Conservation (phyloP, 257 asterid genomes). For the Solanum chmielewskii region DNA sequence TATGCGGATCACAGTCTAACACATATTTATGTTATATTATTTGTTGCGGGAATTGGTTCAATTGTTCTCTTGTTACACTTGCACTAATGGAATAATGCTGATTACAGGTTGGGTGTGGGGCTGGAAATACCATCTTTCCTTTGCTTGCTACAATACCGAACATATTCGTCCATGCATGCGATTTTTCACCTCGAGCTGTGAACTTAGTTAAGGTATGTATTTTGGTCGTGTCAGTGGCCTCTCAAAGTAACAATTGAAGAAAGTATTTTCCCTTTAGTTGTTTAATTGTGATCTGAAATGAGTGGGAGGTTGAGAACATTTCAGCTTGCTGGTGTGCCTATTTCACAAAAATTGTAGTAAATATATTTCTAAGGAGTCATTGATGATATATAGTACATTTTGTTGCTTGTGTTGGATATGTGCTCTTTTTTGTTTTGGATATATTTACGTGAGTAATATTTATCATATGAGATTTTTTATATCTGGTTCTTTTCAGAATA, state of each 20-base stretch:
- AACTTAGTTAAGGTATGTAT: conserved; percentile 69
- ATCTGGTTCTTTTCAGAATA: not conserved
- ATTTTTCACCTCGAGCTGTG: conserved; percentile 92
- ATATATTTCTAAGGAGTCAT: not conserved
- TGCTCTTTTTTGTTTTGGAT: not conserved
- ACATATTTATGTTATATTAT: not conserved
- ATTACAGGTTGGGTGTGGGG: conserved; percentile 94
- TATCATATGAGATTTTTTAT: not conserved
- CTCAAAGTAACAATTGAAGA: not conserved
- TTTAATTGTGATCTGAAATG: not conserved
- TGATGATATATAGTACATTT: not conserved
- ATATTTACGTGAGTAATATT: not conserved
- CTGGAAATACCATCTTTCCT: conserved; percentile 88
- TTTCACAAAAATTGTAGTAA: not conserved
- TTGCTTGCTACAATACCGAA: conserved; percentile 66
- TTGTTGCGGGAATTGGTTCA: not conserved
- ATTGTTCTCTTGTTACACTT: not conserved
- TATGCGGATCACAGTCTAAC: not conserved
- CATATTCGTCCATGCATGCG: conserved; percentile 76
- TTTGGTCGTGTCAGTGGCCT: not conserved
- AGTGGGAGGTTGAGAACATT: not conserved
- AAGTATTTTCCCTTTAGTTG: not conserved
- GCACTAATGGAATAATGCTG: not conserved
- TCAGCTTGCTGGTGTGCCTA: not conserved
- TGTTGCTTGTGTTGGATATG: not conserved